Conservation (phyloP, 1,284 basidiomycete genomes). For the Entoloma clypeatum region DNA sequence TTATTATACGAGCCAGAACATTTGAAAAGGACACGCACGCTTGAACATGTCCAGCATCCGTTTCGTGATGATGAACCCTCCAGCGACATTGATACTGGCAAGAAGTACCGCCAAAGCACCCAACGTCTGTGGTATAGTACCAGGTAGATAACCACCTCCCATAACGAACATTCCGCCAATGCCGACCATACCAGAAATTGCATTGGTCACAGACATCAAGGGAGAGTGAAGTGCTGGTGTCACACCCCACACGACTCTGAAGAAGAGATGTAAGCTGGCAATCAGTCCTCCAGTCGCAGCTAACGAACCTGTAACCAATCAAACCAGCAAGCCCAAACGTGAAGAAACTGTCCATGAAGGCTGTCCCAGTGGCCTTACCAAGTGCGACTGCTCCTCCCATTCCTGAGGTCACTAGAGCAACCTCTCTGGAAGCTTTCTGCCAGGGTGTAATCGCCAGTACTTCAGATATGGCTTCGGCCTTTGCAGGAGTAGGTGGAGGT, state of each 20-base stretch:
- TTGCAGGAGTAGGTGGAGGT: slow-evolving; percentile 46
- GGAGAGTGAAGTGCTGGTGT: slow-evolving; percentile 81
- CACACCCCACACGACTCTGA: slow-evolving; percentile 81
- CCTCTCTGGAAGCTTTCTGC: slow-evolving; percentile 74
- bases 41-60: slow-evolving; percentile 91
- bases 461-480: slow-evolving; percentile 48
- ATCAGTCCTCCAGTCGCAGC: not conserved
- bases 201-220: slow-evolving; percentile 83
- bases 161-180: slow-evolving; percentile 84
- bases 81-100: slow-evolving; percentile 80
- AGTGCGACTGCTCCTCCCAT: slow-evolving; percentile 70
- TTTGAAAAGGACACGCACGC: slow-evolving; percentile 40
- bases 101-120: slow-evolving; percentile 78
- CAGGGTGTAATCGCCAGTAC: slow-evolving; percentile 72
- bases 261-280: not conserved
- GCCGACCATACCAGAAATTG: slow-evolving; percentile 80
- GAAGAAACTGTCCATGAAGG: slow-evolving; percentile 83
- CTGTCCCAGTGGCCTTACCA: slow-evolving; percentile 72
- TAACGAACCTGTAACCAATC: slow-evolving; percentile 60
- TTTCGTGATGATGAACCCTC: slow-evolving; percentile 81
- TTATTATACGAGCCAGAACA: not conserved
- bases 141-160: slow-evolving; percentile 82
- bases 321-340: slow-evolving; percentile 80
- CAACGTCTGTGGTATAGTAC: slow-evolving; percentile 72
- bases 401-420: slow-evolving; percentile 66